Evolutionary conservation across 176 grass and related monocot species (phyloP).

Genomic region (Aegilops sharonensis): DNA sequence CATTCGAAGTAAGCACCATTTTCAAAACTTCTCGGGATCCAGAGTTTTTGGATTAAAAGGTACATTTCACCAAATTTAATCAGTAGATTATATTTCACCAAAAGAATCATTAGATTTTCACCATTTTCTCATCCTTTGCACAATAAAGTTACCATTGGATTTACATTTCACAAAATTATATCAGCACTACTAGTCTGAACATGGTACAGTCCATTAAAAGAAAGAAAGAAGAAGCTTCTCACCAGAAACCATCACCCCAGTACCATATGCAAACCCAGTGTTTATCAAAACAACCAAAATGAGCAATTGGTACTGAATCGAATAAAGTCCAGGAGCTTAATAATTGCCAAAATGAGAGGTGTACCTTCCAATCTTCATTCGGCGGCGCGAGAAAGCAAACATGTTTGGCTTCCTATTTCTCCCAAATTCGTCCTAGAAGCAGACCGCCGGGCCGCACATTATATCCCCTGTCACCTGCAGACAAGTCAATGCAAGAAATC

Average conservation of each 20-base stretch:
- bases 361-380: slow-evolving; percentile 65
- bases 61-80: not conserved
- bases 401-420: slow-evolving; percentile 52
- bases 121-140: not conserved
- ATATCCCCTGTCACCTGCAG: slow-evolving; percentile 1
- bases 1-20: too few relatives aligned
- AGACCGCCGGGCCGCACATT: not conserved
- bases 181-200: not conserved
- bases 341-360: not conserved
- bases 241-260: not conserved
- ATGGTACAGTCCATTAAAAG: not conserved
- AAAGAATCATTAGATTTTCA: not conserved
- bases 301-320: not conserved
- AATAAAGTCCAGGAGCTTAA: not conserved
- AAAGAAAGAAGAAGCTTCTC: not conserved
- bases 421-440: slow-evolving; percentile 4
- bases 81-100: not conserved
- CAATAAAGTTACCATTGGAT: not conserved
- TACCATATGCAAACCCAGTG: slow-evolving; percentile 4
- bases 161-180: not conserved
- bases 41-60: too few relatives aligned
- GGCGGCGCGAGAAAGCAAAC: slow-evolving; percentile 84
- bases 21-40: too few relatives aligned
- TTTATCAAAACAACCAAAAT: not conserved
- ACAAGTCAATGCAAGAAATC: slow-evolving; percentile 11